phyloP scores from a whole-genome alignment of 257 asterid genomes.

The Plantago ovata region DNA sequence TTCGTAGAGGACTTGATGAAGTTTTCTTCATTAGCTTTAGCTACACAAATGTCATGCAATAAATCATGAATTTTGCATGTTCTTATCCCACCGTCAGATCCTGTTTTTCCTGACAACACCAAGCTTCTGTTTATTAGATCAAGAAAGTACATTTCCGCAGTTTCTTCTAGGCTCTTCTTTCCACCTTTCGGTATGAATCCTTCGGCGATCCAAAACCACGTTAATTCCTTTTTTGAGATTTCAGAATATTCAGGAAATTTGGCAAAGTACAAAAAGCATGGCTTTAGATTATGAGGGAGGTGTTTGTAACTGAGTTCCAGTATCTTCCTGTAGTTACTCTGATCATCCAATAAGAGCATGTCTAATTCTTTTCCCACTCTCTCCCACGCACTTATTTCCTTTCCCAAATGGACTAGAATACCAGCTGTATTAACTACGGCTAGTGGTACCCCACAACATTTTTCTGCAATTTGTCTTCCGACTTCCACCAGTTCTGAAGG shows the following conservation, averaged over 20 bases:
- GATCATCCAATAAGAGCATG: background rate
- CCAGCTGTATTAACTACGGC: background rate
- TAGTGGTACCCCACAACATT: background rate
- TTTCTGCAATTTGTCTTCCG: background rate
- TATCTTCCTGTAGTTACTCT: background rate
- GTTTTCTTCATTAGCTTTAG: background rate
- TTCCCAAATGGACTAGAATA: background rate
- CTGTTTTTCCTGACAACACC: background rate
- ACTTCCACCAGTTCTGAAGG: background rate
- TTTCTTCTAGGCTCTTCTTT: no score
- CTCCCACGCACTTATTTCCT: background rate
- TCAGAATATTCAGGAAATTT: background rate
- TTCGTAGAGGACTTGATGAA: conserved; percentile 3
- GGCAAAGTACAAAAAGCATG: background rate
- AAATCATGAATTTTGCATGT: background rate
- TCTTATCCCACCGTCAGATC: background rate
- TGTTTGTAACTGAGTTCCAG: background rate
- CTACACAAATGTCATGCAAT: background rate
- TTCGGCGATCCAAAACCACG: background rate
- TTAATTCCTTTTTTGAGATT: background rate
- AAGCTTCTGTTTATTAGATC: conserved; percentile 1
- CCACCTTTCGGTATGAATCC: background rate
- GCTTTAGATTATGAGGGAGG: background rate
- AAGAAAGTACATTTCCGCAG: background rate
- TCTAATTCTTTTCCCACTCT: background rate